Conservation (phyloP, 257 asterid genomes). For the Eustoma russellianum region DNA sequence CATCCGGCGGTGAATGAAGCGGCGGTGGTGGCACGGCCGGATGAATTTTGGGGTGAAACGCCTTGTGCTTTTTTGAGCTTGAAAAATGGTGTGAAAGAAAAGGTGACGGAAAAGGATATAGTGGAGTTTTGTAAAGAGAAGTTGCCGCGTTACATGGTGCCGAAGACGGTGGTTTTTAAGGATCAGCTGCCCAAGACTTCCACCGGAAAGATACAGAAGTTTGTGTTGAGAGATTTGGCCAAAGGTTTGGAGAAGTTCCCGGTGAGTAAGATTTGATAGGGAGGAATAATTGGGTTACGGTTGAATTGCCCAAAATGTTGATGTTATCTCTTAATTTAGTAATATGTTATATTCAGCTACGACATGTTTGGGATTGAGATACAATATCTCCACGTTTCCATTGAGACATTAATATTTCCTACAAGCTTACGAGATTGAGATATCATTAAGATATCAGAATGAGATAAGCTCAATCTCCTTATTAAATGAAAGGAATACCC, state of each 20-base stretch:
- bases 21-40: constrained; percentile 81
- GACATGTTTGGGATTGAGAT: no score
- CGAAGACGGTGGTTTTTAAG: constrained; percentile 50
- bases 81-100: constrained; percentile 30
- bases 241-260: constrained; percentile 31
- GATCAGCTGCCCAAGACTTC: constrained; percentile 73
- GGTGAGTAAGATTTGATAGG: constrained; percentile 19
- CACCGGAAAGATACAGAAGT: constrained; percentile 73
- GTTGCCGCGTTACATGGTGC: constrained; percentile 66
- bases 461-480: no score
- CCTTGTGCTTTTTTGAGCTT: constrained; percentile 77
- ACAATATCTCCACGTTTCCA: no score
- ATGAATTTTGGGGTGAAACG: constrained; percentile 73
- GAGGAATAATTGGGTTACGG: no score
- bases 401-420: no score
- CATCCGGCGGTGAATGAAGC: constrained; percentile 78
- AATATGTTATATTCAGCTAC: no score
- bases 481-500: no score
- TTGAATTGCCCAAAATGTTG: no score
- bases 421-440: no score
- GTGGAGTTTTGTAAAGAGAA: constrained; percentile 37
- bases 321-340: no score
- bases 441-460: no score
- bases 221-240: constrained; percentile 50
- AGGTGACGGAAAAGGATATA: constrained; percentile 41